phyloP scores from a whole-genome alignment of 2,329 filamentous ascomycete species.

The Pestalotiopsis sp. region DNA sequence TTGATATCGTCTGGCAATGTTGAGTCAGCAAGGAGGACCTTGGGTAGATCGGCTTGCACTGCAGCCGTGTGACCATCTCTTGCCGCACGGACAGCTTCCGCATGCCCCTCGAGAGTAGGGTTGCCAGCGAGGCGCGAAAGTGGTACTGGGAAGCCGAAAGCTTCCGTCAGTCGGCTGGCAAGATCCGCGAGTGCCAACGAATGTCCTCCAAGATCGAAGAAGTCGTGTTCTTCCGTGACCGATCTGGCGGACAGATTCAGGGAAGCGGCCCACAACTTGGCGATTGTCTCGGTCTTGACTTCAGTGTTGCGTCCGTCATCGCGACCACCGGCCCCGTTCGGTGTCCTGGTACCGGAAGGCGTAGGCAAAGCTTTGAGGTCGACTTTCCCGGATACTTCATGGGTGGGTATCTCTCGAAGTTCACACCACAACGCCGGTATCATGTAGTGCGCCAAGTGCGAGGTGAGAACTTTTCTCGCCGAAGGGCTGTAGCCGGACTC shows the following conservation, averaged over 20 bases:
- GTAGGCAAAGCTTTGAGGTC: constrained; percentile 68
- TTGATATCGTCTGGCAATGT: constrained; percentile 71
- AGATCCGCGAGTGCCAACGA: constrained; percentile 78
- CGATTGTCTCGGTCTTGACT: constrained; percentile 68
- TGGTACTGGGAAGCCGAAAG: constrained; percentile 74
- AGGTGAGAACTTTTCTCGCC: constrained; percentile 65
- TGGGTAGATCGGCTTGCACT: constrained; percentile 74
- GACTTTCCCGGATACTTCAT: constrained; percentile 78
- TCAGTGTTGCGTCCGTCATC: constrained; percentile 61
- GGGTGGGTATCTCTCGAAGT: constrained; percentile 70
- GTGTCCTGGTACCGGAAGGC: constrained; percentile 60
- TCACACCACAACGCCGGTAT: constrained; percentile 79
- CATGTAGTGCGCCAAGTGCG: constrained; percentile 80
- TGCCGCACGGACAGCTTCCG: constrained; percentile 70
- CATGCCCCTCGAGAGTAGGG: constrained; percentile 72
- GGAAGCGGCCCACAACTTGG: constrained; percentile 72
- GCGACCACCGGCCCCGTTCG: constrained; percentile 41
- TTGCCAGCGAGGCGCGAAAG: constrained; percentile 71
- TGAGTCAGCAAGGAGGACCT: constrained; percentile 68
- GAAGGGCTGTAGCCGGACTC: constrained; percentile 72
- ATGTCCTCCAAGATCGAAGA: constrained; percentile 82
- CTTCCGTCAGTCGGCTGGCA: constrained; percentile 68
- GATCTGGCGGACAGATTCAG: constrained; percentile 65
- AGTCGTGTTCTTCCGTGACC: constrained; percentile 69
- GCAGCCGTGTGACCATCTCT: constrained; percentile 74